Base-by-base conservation (phyloP, 805 yeast species). In the Yamadazyma endophytica region DNA sequence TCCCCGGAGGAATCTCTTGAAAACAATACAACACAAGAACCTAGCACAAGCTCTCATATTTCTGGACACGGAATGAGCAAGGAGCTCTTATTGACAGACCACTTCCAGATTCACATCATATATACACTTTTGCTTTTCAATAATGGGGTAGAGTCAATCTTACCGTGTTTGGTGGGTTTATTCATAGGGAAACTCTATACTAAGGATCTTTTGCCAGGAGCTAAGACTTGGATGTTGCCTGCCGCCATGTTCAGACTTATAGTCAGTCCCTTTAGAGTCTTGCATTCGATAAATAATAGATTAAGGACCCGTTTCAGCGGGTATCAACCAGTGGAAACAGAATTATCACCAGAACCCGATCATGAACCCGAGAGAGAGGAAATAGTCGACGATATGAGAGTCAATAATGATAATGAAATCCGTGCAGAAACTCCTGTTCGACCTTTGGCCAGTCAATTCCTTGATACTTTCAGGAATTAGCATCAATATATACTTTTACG, bases 351-450 rank as follows among this genome's bases (percentile, higher is more conserved):
- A 16, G 56, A 50, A 3, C 43, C 33, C 6, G 49, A 51, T 9
- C 61, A 56, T 25, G 64, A 53, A 9, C 50, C 42, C 8, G 52
- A 42, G 17, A 13, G 32, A 16, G 42, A 33, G 13, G 38, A 31
- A 14, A 17, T 33, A 13, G 17, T 35, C 8, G 45, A 41, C 19
- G 45, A 37, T 8, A 35, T 23, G 24, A 32, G 37, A 27, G 31
- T 22, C 21, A 24, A 27, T 26, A 31, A 34, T 21, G 31, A 29
- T 21, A 39, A 40, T 13, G 55, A 50, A 33, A 64, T 64, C 13
- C 49, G 73, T 28, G 72, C 73, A 6, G 82, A 75, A 35, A 77
- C 78, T 12, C 84, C 84, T 0, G 74, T 68, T 9, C 54, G 85
- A 31, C 75, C 84, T 0, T 54, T 79, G 21, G 77, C 82, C 2